Evolutionary conservation across 257 asterid species (phyloP).

Genomic region (Cinchona pubescens): DNA sequence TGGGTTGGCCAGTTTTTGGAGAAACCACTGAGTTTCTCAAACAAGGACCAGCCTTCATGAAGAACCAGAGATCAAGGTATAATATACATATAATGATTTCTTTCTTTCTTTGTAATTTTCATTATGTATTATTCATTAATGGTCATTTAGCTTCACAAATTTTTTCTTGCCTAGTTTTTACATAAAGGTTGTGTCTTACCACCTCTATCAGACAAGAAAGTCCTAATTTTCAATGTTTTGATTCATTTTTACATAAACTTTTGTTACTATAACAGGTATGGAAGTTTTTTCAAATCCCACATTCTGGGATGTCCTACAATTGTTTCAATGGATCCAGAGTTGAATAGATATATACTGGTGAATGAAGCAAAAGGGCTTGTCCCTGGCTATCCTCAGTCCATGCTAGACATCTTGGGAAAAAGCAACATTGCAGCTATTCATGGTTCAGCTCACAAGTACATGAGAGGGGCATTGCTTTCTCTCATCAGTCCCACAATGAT

Average conservation of each 20-base stretch:
- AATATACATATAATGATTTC: slow-evolving; percentile 41
- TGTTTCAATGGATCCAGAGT: slow-evolving; percentile 79
- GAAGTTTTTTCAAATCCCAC: slow-evolving; percentile 75
- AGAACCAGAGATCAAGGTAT: slow-evolving; percentile 79
- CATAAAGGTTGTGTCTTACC: background rate
- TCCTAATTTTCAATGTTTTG: too few relatives aligned
- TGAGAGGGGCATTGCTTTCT: slow-evolving; percentile 59
- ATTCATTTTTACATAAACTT: too few relatives aligned
- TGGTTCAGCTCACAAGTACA: slow-evolving; percentile 60
- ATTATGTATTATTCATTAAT: background rate
- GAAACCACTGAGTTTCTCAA: slow-evolving; percentile 95
- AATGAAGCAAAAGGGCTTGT: slow-evolving; percentile 74
- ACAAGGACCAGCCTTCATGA: slow-evolving; percentile 94
- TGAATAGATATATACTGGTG: slow-evolving; percentile 60
- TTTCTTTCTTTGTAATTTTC: slow-evolving; percentile 12
- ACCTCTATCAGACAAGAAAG: background rate
- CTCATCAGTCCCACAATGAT: slow-evolving; percentile 54
- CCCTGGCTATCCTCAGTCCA: slow-evolving; percentile 90
- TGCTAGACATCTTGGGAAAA: slow-evolving; percentile 72
- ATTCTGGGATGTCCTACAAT: slow-evolving; percentile 78
- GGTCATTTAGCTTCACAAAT: background rate
- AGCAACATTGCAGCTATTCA: slow-evolving; percentile 67
- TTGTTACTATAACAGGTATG: slow-evolving; percentile 45
- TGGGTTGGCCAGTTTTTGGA: slow-evolving; percentile 99
- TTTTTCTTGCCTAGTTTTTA: background rate